These are phyloP conservation scores for Penicillium crystallinum DNA, from an alignment of 495 filamentous ascomycete species.

Conservation along the genomic window DNA sequence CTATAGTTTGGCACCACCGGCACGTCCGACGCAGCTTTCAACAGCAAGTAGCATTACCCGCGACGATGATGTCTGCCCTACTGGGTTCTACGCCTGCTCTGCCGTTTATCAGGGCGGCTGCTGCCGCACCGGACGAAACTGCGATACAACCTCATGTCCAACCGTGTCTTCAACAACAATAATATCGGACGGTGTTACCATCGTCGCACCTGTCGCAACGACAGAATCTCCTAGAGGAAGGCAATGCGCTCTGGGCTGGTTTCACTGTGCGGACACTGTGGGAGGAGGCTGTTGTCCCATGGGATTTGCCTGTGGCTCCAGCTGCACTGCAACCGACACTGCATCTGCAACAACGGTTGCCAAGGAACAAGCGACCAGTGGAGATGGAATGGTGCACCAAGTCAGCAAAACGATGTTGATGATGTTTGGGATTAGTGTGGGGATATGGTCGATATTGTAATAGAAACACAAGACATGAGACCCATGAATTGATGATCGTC, in stretches of 20 bases:
- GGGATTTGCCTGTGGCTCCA: constrained; percentile 68
- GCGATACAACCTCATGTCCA: constrained; percentile 68
- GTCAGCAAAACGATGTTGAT: neutral
- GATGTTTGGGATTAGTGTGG: constrained; percentile 8
- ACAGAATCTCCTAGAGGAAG: constrained; percentile 19
- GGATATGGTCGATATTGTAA: constrained; percentile 14
- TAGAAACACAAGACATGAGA: neutral
- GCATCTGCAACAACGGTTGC: constrained; percentile 49
- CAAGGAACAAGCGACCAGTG: constrained; percentile 45
- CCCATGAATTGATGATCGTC: constrained; percentile 1
- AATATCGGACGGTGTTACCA: constrained; percentile 56
- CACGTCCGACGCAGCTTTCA: constrained; percentile 46
- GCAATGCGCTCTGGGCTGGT: constrained; percentile 73
- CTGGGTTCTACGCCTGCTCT: constrained; percentile 70
- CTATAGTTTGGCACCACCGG: constrained; percentile 38
- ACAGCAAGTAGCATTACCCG: constrained; percentile 24
- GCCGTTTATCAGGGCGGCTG: constrained; percentile 66
- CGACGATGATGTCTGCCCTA: constrained; percentile 47
- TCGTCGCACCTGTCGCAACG: constrained; percentile 56
- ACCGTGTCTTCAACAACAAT: constrained; percentile 54
- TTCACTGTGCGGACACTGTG: constrained; percentile 57
- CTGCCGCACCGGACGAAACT: constrained; percentile 78
- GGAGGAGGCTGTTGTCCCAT: constrained; percentile 76
- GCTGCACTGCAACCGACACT: constrained; percentile 54
- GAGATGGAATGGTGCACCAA: neutral